Conservation (phyloP, 1,284 basidiomycete species). For the Clitocybe nebularis region DNA sequence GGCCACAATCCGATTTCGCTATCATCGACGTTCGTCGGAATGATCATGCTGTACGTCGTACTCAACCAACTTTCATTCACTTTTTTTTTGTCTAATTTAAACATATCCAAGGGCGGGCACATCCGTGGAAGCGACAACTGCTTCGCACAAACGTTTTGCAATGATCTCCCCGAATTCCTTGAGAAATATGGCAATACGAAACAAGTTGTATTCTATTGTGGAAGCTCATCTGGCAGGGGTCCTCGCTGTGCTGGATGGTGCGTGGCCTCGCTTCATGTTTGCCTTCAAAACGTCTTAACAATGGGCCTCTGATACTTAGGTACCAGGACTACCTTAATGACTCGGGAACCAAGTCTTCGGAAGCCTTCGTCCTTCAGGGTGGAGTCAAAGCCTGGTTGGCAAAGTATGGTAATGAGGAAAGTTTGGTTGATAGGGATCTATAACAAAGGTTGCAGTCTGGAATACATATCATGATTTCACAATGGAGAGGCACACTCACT, state of each 20-base stretch:
- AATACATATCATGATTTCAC: too few relatives aligned
- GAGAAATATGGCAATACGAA: slow-evolving; percentile 29
- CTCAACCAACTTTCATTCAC: background rate
- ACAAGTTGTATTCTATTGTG: slow-evolving; percentile 36
- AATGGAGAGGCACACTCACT: too few relatives aligned
- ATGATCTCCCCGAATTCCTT: slow-evolving; percentile 30
- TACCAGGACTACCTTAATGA: slow-evolving; percentile 29
- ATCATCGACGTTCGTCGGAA: slow-evolving; percentile 35
- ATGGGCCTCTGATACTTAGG: slow-evolving; percentile 15
- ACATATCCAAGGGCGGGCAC: slow-evolving; percentile 31
- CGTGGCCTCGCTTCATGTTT: slow-evolving; percentile 4
- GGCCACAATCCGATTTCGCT: slow-evolving; percentile 19
- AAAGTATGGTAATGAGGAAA: slow-evolving; percentile 19
- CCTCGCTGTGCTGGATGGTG: slow-evolving; percentile 39
- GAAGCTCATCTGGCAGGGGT: slow-evolving; percentile 35
- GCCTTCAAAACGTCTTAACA: background rate
- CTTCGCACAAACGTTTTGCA: slow-evolving; percentile 36
- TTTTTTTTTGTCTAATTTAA: background rate
- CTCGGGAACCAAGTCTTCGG: slow-evolving; percentile 17
- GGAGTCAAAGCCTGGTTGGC: slow-evolving; percentile 27
- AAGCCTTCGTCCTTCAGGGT: slow-evolving; percentile 25
- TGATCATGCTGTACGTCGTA: slow-evolving; percentile 29
- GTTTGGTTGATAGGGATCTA: slow-evolving; percentile 23
- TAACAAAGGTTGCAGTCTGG: too few relatives aligned
- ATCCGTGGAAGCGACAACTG: slow-evolving; percentile 36